Conservation (phyloP, 2,329 filamentous ascomycete genomes). For the Pseudogymnoascus sp. region DNA sequence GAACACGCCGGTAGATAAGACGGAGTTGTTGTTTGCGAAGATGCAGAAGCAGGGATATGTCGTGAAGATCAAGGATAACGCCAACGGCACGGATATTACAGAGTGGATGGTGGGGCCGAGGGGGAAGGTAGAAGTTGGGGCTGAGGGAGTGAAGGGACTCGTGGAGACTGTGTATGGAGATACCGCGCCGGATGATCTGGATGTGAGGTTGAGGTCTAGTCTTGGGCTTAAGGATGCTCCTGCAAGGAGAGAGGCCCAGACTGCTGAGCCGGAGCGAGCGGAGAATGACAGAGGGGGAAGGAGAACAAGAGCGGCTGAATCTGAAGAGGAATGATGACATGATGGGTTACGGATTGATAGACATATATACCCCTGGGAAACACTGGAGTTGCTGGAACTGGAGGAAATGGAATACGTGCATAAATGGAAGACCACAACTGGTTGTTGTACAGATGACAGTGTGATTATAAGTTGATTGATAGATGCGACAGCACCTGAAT, state of each 20-base stretch:
- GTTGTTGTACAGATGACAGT: neutral
- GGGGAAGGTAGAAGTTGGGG: slow-evolving; percentile 75
- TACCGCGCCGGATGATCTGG: slow-evolving; percentile 42
- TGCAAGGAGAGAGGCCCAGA: slow-evolving; percentile 13
- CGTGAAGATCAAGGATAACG: slow-evolving; percentile 61
- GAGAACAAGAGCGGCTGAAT: slow-evolving; percentile 15
- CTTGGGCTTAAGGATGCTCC: slow-evolving; percentile 41
- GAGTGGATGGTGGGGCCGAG: slow-evolving; percentile 81
- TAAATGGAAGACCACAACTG: neutral
- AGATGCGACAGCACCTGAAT: neutral
- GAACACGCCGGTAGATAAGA: slow-evolving; percentile 65
- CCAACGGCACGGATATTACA: slow-evolving; percentile 64
- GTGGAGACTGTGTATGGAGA: slow-evolving; percentile 53
- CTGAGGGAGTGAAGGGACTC: slow-evolving; percentile 65
- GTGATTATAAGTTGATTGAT: neutral
- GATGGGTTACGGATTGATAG: neutral
- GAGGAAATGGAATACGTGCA: neutral
- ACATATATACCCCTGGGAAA: slow-evolving; percentile 3
- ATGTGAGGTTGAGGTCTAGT: slow-evolving; percentile 53
- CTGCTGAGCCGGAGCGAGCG: slow-evolving; percentile 17
- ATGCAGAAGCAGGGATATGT: slow-evolving; percentile 81
- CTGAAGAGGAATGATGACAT: slow-evolving; percentile 13
- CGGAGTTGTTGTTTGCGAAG: slow-evolving; percentile 63
- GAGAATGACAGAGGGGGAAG: slow-evolving; percentile 21
- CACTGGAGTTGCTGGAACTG: neutral